Evolutionary conservation across 169 alveolate genomes (phyloP).

Genomic region (Cardiosporidium cionae): DNA sequence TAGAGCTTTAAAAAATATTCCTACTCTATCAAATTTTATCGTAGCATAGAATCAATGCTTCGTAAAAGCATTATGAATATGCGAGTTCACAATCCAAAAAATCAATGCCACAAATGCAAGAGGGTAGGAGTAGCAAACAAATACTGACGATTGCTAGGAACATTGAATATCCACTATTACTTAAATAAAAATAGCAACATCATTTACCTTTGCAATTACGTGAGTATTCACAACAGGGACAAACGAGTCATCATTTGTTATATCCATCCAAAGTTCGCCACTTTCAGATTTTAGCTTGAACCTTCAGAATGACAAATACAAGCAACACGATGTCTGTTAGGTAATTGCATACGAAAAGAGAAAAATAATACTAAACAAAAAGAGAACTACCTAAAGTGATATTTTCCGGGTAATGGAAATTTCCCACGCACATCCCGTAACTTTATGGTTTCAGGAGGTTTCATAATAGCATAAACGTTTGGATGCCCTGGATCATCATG

Average conservation of each 20-base stretch:
- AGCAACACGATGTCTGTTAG: not conserved
- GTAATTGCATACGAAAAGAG: not conserved
- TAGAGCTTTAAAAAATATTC: too few relatives aligned
- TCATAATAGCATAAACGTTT: constrained; percentile 42
- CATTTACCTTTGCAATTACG: constrained; percentile 43
- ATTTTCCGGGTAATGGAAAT: constrained; percentile 52
- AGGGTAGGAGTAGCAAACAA: too few relatives aligned
- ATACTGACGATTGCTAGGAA: too few relatives aligned
- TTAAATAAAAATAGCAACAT: too few relatives aligned
- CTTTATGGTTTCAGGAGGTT: constrained; percentile 28
- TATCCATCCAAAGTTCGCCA: constrained; percentile 46
- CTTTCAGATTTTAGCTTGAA: constrained; percentile 36
- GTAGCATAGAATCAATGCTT: too few relatives aligned
- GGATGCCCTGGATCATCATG: constrained; percentile 32
- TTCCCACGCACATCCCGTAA: constrained; percentile 35
- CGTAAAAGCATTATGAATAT: too few relatives aligned
- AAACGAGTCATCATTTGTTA: constrained; percentile 40
- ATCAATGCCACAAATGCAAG: too few relatives aligned
- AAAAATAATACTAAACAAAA: not conserved
- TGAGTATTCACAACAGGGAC: constrained; percentile 32
- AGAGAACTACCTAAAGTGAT: constrained; percentile 33
- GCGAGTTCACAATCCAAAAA: too few relatives aligned
- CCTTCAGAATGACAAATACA: constrained; percentile 6
- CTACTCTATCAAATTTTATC: too few relatives aligned
- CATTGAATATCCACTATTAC: too few relatives aligned